These are phyloP conservation scores for Chamaecrista fasciculata DNA, from an alignment of 306 rosid species.

Conservation along the genomic window DNA sequence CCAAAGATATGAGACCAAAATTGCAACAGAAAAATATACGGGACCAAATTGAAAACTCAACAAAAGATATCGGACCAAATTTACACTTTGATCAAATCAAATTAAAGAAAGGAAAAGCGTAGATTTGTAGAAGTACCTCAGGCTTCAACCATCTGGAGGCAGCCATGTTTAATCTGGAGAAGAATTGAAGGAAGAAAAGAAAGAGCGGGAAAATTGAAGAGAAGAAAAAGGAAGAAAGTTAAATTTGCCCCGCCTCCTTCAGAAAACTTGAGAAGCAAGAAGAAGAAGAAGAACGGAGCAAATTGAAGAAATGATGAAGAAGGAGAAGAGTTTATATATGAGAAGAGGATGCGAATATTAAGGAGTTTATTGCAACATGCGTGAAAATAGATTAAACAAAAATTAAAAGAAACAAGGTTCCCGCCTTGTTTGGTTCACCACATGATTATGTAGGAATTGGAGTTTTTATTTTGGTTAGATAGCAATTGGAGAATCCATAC, in stretches of 20 bases:
- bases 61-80: no score
- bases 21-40: no score
- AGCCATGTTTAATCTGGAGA: conserved; percentile 20
- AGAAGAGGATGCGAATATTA: neutral
- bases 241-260: neutral
- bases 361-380: neutral
- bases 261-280: neutral
- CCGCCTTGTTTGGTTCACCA: no score
- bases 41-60: no score
- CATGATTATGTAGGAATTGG: no score
- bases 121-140: conserved; percentile 61
- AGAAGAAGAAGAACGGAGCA: neutral
- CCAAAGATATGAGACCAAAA: no score
- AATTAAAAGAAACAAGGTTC: no score
- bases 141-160: conserved; percentile 73
- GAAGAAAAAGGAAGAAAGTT: conserved; percentile 9
- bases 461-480: no score
- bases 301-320: neutral
- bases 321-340: neutral
- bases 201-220: neutral
- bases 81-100: no score
- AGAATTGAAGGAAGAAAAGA: neutral
- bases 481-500: no score
- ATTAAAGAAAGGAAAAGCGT: no score
- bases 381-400: neutral